Base-by-base conservation (phyloP, 2,329 filamentous ascomycete genomes). In the Ceratocystis smalleyi region DNA sequence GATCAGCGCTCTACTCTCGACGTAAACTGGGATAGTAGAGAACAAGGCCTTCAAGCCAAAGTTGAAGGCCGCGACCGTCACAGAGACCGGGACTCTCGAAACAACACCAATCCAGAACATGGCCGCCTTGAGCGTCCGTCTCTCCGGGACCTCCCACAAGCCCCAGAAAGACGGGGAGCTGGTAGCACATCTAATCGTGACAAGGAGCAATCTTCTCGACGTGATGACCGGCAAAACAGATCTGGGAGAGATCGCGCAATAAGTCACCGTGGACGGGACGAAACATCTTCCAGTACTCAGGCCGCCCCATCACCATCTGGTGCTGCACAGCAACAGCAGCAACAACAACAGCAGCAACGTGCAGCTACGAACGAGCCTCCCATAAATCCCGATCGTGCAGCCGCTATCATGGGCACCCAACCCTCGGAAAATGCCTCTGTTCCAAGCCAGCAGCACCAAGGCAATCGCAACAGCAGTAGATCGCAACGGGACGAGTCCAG, bases 381-480 rank as follows among this genome's bases (percentile, higher is more conserved):
- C 7, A 79, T 83, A 69, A 83, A 83, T 67, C 80, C 81, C 1
- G 79, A 82, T 62, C 76, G 81, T 65, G 79, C 80, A 35, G 76
- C 79, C 7, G 72, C 81, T 4, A 77, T 82, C 62, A 69, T 40
- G 71, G 72, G 19, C 66, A 63, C 54, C 3, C 63, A 67, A 19
- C 40, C 24, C 27, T 60, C 51, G 12, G 63, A 63, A 30, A 17
- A 27, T 5, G 32, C 40, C 2, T 8, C 32, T 10, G 32, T 10
- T 2, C 47, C 55, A 7, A 32, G 47, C 7, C 47, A 43, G n/a
- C 35, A 40, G n/a, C 60, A 62, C 8, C 15, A 12, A 49, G 12
- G n/a, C n/a, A 54, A 59, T 32, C 35, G 24, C 22, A 57, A 60
- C 54, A 24, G 63, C n/a, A 22, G n/a, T 24, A 43, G 59, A 27